These are phyloP conservation scores for Monosporozyma unispora DNA, from an alignment of 805 yeast genomes.

Conservation along the genomic window DNA sequence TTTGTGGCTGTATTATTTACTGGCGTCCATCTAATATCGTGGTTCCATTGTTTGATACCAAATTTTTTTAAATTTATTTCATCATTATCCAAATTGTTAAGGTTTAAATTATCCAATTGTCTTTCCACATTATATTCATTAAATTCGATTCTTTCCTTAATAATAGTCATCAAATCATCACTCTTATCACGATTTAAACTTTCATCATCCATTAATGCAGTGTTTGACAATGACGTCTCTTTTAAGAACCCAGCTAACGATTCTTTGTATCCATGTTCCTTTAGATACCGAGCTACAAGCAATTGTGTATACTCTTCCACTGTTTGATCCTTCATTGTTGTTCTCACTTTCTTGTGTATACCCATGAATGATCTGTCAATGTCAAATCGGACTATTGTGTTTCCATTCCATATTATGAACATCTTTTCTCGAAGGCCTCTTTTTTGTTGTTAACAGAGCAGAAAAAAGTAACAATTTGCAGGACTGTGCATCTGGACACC, in stretches of 20 bases:
- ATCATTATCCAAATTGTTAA: not conserved
- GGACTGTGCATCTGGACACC: not conserved
- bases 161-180: conserved; percentile 14
- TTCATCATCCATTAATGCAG: not conserved
- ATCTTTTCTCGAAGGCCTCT: not conserved
- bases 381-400: not conserved
- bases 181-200: conserved; percentile 3
- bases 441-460: too few relatives aligned
- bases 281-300: conserved; percentile 53
- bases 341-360: not conserved
- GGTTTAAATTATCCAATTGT: conserved; percentile 11
- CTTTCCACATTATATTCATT: conserved; percentile 12
- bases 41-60: conserved; percentile 18
- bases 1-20: not conserved
- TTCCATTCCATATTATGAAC: not conserved
- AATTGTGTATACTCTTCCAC: conserved; percentile 20
- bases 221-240: conserved; percentile 15
- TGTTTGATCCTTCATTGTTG: not conserved
- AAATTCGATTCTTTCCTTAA: conserved; percentile 23
- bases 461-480: not conserved
- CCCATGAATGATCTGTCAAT: not conserved
- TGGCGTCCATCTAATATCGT: not conserved
- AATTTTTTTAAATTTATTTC: conserved; percentile 4
- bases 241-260: conserved; percentile 42
- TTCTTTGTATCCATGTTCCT: conserved; percentile 36